Percentiles rank a stretch among this genome's conserved stretches.
Evolutionary conservation across 2,329 filamentous ascomycete species (phyloP).

Genomic region (Blastomyces parvus): DNA sequence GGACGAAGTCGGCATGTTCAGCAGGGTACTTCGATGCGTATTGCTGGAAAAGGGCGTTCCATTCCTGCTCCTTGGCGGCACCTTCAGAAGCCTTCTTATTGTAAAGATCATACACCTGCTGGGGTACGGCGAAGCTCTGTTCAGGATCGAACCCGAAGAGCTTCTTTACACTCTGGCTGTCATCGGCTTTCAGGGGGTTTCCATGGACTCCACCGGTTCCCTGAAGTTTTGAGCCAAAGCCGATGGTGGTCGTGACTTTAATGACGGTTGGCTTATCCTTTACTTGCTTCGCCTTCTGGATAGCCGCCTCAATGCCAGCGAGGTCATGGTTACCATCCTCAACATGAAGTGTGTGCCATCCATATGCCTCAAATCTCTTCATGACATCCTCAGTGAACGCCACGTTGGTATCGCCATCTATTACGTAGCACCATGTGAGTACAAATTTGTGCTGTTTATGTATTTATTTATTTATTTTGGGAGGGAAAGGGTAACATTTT

Average conservation of each 20-base stretch:
- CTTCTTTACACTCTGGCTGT: slow-evolving; percentile 85
- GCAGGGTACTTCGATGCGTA: slow-evolving; percentile 69
- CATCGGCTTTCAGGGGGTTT: slow-evolving; percentile 87
- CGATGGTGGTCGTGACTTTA: slow-evolving; percentile 94
- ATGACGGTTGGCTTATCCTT: slow-evolving; percentile 96
- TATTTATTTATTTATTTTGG: neutral
- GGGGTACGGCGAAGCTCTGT: slow-evolving; percentile 83
- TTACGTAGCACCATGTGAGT: slow-evolving; percentile 11
- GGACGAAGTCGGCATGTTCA: slow-evolving; percentile 69
- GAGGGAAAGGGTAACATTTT: slow-evolving; percentile 35
- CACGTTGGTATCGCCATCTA: slow-evolving; percentile 88
- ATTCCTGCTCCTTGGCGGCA: slow-evolving; percentile 83
- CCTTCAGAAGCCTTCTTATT: slow-evolving; percentile 75
- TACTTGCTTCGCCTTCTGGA: slow-evolving; percentile 73
- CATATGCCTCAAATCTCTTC: slow-evolving; percentile 93
- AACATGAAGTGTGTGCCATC: slow-evolving; percentile 85
- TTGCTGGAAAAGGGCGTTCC: slow-evolving; percentile 86
- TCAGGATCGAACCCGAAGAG: slow-evolving; percentile 95
- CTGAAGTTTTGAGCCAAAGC: slow-evolving; percentile 85
- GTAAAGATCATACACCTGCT: slow-evolving; percentile 89
- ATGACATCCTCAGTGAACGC: slow-evolving; percentile 95
- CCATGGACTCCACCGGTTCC: slow-evolving; percentile 95
- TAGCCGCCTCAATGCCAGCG: slow-evolving; percentile 75
- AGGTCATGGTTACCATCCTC: slow-evolving; percentile 83
- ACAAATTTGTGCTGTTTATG: neutral